Conservation (phyloP, 1,139 yeast species). For the Kodamaea fungicola region DNA sequence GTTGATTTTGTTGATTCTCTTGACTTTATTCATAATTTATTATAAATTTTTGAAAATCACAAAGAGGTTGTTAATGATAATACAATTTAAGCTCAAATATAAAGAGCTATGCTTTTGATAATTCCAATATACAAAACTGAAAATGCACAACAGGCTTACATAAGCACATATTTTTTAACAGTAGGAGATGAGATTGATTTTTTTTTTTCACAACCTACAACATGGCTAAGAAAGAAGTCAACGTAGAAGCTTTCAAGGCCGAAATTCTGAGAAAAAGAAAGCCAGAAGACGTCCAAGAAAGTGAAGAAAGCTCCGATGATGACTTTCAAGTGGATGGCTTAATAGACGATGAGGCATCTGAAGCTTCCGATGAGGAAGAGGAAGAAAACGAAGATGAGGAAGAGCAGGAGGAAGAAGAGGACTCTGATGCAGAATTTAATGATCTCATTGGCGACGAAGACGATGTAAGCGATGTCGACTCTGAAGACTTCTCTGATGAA, state of each 20-base stretch:
- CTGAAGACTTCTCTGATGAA: constrained; percentile 47
- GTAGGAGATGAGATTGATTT: constrained; percentile 8
- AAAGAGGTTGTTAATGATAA: no score
- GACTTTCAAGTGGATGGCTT: constrained; percentile 29
- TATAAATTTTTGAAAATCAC: no score
- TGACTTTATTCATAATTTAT: constrained; percentile 36
- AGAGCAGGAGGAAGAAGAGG: constrained; percentile 33
- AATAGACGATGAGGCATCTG: constrained; percentile 19
- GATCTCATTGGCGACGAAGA: constrained; percentile 52
- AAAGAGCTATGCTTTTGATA: no score
- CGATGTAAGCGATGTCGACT: constrained; percentile 32
- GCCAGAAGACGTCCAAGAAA: constrained; percentile 14
- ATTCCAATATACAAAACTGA: no score
- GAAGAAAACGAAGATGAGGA: constrained; percentile 24
- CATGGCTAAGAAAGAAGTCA: constrained; percentile 9
- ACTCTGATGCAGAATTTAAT: constrained; percentile 63
- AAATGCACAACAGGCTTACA: no score
- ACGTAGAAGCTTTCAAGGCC: constrained; percentile 3
- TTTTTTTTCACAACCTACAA: constrained; percentile 6
- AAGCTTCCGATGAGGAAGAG: constrained; percentile 24
- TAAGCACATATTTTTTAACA: no score
- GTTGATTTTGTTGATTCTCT: constrained; percentile 58
- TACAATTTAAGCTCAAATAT: no score
- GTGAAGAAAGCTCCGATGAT: constrained; percentile 19
- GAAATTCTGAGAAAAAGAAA: constrained; percentile 15